phyloP scores from a whole-genome alignment of 257 asterid species.

The Fraxinus pennsylvanica region DNA sequence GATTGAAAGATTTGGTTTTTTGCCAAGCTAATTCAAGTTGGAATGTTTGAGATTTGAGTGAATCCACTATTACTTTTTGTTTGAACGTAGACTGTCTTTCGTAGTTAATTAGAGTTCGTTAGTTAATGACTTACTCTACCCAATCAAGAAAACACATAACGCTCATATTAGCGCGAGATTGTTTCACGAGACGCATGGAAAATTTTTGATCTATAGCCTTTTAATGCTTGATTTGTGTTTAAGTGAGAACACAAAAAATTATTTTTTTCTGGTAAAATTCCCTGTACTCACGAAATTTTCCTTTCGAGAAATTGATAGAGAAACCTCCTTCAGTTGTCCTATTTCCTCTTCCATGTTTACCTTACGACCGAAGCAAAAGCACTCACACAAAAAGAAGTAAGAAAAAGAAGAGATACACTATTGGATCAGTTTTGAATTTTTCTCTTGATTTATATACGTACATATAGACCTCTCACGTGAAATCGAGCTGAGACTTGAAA shows the following conservation, averaged over 20 bases:
- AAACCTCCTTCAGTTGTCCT: too few relatives aligned
- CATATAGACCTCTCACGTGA: not conserved
- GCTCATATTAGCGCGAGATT: too few relatives aligned
- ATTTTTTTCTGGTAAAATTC: not conserved
- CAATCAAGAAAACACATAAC: not conserved
- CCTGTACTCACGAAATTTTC: too few relatives aligned
- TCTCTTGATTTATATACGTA: not conserved
- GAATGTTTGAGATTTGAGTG: not conserved
- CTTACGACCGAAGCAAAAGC: too few relatives aligned
- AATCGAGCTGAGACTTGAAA: constrained; percentile 19
- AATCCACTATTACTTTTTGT: not conserved
- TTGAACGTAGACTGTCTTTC: not conserved
- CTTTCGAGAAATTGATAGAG: too few relatives aligned
- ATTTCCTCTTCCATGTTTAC: too few relatives aligned
- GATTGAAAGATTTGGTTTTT: too few relatives aligned
- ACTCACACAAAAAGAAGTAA: too few relatives aligned
- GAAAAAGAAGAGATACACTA: too few relatives aligned
- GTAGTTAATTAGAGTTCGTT: not conserved
- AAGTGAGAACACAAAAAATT: not conserved
- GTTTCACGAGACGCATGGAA: not conserved
- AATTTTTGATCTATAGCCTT: not conserved
- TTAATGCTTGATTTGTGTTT: not conserved
- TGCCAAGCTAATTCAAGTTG: not conserved
- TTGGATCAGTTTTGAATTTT: not conserved
- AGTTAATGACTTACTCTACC: not conserved